Base-by-base conservation (phyloP, 305 asterid species). In the Fraxinus angustifolia region DNA sequence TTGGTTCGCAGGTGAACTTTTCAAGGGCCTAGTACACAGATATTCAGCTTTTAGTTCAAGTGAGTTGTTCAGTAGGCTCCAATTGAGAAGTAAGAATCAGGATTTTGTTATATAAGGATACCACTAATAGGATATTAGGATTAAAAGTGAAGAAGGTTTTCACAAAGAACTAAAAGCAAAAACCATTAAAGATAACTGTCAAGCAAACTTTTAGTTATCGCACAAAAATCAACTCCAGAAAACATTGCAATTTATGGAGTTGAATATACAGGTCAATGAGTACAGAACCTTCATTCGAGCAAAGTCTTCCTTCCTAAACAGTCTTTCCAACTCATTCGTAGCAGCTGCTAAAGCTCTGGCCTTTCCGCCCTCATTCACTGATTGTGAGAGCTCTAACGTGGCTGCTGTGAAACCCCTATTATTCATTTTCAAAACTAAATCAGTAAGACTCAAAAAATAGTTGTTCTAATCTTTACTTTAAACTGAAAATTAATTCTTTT, bases 261-360 rank as follows among this genome's bases (percentile, higher is more conserved):
- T 40, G 76, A 85, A 50, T 58, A 76, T 72, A 78, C 79, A 81
- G 73, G 77, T 16, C 73, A 76, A 86, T 16, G 67, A 81, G 48
- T 77, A 48, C 40, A 85, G 65, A 84, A 93, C 99, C 98, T 96
- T 93, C 97, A 96, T 93, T 77, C 82, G 90, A 76, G 87, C 84
- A 78, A 96, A 96, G 83, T 94, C 93, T 83, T 91, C 98, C 89
- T 96, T 96, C 90, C 87, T 93, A 88, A 96, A 96, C 76, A 94
- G 89, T 83, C 90, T 91, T 85, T 96, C 98, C 89, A 96, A 87
- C 90, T 96, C 99, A 75, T 80, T 89, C 75, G 98, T 88, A 42
- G 99, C 99, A 86, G 96, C 98, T 87, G 91, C 93, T 83, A 96
- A 89, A 83, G 94, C 97, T 42, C 84, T 87, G 82, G 91, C 88